These are phyloP conservation scores for Xylariaceae sp. DNA, from an alignment of 2,329 filamentous ascomycete genomes.

Conservation along the genomic window DNA sequence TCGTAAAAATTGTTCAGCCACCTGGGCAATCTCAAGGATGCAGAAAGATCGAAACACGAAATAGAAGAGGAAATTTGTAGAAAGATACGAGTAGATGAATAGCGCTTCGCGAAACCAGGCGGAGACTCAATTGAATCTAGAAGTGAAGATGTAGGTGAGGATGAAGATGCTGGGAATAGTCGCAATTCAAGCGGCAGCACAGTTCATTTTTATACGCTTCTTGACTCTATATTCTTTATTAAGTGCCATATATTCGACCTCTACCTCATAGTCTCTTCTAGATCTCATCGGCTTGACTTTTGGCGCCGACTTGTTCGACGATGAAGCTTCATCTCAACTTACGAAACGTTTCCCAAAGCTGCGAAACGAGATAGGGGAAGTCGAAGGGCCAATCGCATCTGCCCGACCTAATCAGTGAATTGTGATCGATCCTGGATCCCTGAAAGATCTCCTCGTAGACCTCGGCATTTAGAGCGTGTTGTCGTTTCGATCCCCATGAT, in stretches of 20 bases:
- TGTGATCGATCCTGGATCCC: no score
- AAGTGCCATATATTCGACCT: not conserved
- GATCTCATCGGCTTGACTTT: conserved; percentile 5
- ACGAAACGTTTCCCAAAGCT: no score
- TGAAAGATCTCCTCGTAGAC: no score
- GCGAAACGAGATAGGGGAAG: conserved; percentile 7
- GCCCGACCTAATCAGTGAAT: no score
- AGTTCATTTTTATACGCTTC: conserved; percentile 6
- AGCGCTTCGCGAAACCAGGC: conserved; percentile 16
- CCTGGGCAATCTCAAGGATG: conserved; percentile 24
- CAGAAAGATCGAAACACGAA: conserved; percentile 11
- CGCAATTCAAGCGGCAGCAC: not conserved
- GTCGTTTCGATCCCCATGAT: no score
- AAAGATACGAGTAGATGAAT: no score
- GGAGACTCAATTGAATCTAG: conserved; percentile 5
- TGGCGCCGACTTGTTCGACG: conserved; percentile 3
- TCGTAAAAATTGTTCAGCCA: conserved; percentile 18
- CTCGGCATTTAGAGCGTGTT: no score
- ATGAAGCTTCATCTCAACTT: conserved; percentile 11
- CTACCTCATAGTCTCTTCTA: not conserved
- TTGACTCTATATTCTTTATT: not conserved
- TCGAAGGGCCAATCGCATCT: conserved; percentile 18
- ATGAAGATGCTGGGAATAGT: conserved; percentile 12
- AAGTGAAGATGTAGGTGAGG: conserved; percentile 6
- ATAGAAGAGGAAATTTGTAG: conserved; percentile 9